phyloP scores from a whole-genome alignment of 2,329 filamentous ascomycete species.

The Helotiales sp. region DNA sequence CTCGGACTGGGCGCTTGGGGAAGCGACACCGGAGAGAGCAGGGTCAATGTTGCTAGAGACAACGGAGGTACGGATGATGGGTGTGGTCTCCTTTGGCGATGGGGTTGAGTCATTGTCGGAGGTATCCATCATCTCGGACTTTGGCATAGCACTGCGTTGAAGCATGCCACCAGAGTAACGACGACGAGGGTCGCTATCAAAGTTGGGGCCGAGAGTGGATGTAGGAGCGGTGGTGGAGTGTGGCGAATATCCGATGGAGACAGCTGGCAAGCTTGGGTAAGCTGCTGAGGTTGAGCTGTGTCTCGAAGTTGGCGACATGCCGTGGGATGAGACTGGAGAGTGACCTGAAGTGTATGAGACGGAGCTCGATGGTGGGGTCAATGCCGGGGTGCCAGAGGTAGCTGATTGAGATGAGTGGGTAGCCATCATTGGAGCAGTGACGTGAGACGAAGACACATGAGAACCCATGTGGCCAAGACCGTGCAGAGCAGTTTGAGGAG shows the following conservation, averaged over 20 bases:
- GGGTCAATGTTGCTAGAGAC: conserved; percentile 42
- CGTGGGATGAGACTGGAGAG: conserved; percentile 71
- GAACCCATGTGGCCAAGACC: conserved; percentile 35
- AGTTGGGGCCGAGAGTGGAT: conserved; percentile 72
- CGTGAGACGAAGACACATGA: conserved; percentile 47
- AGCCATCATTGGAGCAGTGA: conserved; percentile 64
- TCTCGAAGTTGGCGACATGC: conserved; percentile 68
- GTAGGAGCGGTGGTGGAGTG: conserved; percentile 68
- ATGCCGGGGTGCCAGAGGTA: conserved; percentile 68
- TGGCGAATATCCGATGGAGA: conserved; percentile 70
- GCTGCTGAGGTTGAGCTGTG: conserved; percentile 67
- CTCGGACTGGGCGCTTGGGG: conserved; percentile 62
- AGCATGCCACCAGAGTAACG: conserved; percentile 71
- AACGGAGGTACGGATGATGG: conserved; percentile 35
- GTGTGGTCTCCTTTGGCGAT: conserved; percentile 38
- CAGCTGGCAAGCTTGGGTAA: conserved; percentile 77
- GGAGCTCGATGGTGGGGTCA: conserved; percentile 76
- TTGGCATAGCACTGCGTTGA: conserved; percentile 57
- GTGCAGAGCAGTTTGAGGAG: conserved; percentile 46
- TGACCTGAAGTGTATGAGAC: conserved; percentile 80
- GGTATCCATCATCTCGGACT: conserved; percentile 42
- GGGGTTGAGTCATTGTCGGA: conserved; percentile 36
- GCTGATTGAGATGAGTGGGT: conserved; percentile 60
- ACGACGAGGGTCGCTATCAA: conserved; percentile 66
- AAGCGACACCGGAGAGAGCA: conserved; percentile 49